phyloP scores from a whole-genome alignment of 768 basidiomycete genomes.

The Mycena pura region DNA sequence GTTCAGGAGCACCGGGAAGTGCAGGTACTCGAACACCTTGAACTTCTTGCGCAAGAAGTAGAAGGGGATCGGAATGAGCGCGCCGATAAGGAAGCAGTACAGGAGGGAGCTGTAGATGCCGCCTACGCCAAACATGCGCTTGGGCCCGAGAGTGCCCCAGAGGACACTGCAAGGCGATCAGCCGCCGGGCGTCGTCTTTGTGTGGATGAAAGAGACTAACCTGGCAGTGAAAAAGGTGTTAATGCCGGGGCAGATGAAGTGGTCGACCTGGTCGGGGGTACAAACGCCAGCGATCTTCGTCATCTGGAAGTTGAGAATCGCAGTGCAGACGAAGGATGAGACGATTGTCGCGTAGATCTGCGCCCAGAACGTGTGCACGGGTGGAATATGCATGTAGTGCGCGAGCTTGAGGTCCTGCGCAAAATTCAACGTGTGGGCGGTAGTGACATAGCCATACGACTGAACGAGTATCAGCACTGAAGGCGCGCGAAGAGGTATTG shows the following conservation, averaged over 20 bases:
- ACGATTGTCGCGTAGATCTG: constrained; percentile 42
- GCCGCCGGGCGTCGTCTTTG: background rate
- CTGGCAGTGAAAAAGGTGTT: constrained; percentile 47
- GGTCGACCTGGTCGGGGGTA: constrained; percentile 34
- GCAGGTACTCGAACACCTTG: constrained; percentile 38
- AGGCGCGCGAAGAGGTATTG: no score
- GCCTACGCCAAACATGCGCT: constrained; percentile 39
- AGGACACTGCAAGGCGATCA: background rate
- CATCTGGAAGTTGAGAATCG: constrained; percentile 36
- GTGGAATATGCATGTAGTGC: constrained; percentile 38
- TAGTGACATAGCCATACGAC: constrained; percentile 40
- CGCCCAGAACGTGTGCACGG: constrained; percentile 37
- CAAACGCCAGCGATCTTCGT: constrained; percentile 40
- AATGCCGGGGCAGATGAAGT: constrained; percentile 42
- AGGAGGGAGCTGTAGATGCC: constrained; percentile 32
- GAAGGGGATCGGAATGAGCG: constrained; percentile 38
- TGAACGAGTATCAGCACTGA: constrained; percentile 16
- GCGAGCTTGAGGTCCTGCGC: constrained; percentile 37
- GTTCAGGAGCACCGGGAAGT: constrained; percentile 38
- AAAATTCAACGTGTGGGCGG: constrained; percentile 34
- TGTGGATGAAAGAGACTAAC: constrained; percentile 32
- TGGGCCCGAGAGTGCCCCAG: constrained; percentile 36
- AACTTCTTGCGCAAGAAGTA: constrained; percentile 35
- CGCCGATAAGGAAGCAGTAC: constrained; percentile 41
- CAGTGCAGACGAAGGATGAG: constrained; percentile 34